Conservation (phyloP, 352 stramenopile species). For the Phytopythium ostracodes region DNA sequence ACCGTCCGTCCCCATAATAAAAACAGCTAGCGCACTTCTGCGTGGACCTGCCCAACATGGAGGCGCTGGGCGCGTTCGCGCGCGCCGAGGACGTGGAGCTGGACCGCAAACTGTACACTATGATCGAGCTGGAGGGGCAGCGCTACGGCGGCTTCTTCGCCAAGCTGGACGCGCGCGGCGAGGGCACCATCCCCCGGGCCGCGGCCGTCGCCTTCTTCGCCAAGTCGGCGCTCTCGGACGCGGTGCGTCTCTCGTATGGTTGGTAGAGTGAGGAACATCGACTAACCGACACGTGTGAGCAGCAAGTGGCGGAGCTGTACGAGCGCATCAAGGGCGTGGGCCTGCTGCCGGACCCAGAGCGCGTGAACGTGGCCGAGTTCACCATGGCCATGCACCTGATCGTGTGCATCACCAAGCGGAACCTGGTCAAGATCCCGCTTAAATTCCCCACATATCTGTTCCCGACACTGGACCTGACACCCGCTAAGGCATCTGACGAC, state of each 20-base stretch:
- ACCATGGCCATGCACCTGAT: constrained; percentile 76
- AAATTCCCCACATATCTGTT: constrained; percentile 61
- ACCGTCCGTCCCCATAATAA: background rate
- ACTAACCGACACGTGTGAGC: background rate
- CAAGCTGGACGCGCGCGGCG: constrained; percentile 29
- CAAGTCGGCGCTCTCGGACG: constrained; percentile 49
- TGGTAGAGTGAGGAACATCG: background rate
- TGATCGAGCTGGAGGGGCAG: constrained; percentile 54
- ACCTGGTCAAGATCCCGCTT: constrained; percentile 37
- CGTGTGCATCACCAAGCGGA: constrained; percentile 73
- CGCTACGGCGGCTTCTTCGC: constrained; percentile 63
- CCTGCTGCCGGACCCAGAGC: constrained; percentile 21
- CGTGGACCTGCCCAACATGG: no score
- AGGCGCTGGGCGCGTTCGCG: constrained; percentile 18
- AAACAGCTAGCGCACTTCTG: no score
- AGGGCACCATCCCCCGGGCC: constrained; percentile 16
- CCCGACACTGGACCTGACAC: constrained; percentile 46
- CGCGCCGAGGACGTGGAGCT: constrained; percentile 17
- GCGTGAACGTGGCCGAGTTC: constrained; percentile 56
- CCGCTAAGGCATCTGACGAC: constrained; percentile 6
- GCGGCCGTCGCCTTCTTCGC: constrained; percentile 47
- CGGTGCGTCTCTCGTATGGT: constrained; percentile 6
- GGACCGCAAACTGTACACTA: constrained; percentile 44
- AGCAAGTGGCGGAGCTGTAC: constrained; percentile 51
- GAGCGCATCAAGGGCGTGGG: constrained; percentile 38